Conservation (phyloP, 2,329 filamentous ascomycete genomes). For the Boeremia exigua region DNA sequence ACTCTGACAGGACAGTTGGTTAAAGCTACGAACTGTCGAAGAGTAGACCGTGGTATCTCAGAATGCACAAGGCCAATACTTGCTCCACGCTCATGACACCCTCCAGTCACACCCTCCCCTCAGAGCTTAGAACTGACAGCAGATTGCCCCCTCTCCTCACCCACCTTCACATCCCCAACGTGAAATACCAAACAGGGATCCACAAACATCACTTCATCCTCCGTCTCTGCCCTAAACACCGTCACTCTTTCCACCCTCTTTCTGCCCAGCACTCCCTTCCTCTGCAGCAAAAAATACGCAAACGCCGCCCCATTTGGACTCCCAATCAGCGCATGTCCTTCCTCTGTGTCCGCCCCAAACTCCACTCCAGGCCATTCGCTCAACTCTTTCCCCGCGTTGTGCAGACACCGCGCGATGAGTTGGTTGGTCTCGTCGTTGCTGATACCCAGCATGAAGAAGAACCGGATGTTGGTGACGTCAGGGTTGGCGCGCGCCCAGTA, state of each 20-base stretch:
- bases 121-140: too few relatives aligned
- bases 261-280: slow-evolving; percentile 24
- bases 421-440: slow-evolving; percentile 25
- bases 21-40: too few relatives aligned
- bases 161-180: slow-evolving; percentile 8
- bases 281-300: slow-evolving; percentile 31
- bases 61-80: too few relatives aligned
- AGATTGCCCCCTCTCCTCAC: too few relatives aligned
- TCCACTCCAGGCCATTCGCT: slow-evolving; percentile 25
- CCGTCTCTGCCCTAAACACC: slow-evolving; percentile 18
- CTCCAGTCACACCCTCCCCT: too few relatives aligned
- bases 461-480: slow-evolving; percentile 19
- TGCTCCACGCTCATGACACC: too few relatives aligned
- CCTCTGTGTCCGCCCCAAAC: slow-evolving; percentile 20
- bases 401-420: slow-evolving; percentile 23
- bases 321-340: slow-evolving; percentile 25
- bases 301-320: slow-evolving; percentile 29
- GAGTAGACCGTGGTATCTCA: too few relatives aligned
- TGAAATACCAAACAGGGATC: slow-evolving; percentile 23
- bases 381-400: slow-evolving; percentile 5
- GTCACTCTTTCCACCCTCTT: slow-evolving; percentile 26
- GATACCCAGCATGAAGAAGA: slow-evolving; percentile 28
- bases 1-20: too few relatives aligned
- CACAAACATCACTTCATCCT: slow-evolving; percentile 20
- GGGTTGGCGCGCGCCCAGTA: slow-evolving; percentile 24